Percentiles rank a stretch among this genome's conserved stretches.
Conservation (phyloP, 805 yeast genomes). For the Cephaloascus fragrans region DNA sequence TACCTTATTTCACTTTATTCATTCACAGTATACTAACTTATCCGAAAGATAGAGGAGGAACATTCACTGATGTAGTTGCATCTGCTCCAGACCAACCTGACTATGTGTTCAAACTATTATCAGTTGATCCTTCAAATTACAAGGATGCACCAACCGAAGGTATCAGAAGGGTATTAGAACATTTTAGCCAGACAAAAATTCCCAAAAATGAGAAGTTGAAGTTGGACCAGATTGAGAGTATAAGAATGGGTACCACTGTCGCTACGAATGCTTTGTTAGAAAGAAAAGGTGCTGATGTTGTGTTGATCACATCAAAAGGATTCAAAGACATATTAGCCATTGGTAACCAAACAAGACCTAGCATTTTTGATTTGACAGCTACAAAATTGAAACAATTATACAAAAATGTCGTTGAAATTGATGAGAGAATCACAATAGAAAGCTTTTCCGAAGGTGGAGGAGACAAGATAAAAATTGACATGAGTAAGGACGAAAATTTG, state of each 20-base stretch:
- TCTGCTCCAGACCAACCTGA: conserved; percentile 43
- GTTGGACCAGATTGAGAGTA: conserved; percentile 50
- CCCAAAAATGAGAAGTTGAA: conserved; percentile 56
- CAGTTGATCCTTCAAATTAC: conserved; percentile 85
- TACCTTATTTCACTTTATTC: background rate
- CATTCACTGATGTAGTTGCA: conserved; percentile 71
- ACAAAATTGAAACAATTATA: conserved; percentile 64
- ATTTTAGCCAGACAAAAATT: conserved; percentile 39
- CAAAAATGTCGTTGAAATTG: conserved; percentile 70
- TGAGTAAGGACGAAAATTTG: conserved; percentile 17
- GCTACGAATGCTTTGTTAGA: conserved; percentile 94
- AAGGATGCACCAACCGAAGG: conserved; percentile 92
- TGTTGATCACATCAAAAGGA: conserved; percentile 80
- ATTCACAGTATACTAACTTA: too few relatives aligned
- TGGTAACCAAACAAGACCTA: conserved; percentile 89
- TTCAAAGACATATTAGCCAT: conserved; percentile 74
- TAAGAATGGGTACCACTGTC: conserved; percentile 90
- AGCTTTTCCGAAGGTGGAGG: conserved; percentile 67
- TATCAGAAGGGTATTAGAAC: conserved; percentile 66
- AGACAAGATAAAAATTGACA: conserved; percentile 10
- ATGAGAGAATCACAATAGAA: conserved; percentile 81
- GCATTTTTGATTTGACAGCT: conserved; percentile 76
- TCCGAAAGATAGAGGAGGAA: conserved; percentile 57
- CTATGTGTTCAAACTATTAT: conserved; percentile 64
- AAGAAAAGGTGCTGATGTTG: conserved; percentile 85